Conservation (phyloP, 2,329 filamentous ascomycete genomes). For the Corniculantispora saksenae region DNA sequence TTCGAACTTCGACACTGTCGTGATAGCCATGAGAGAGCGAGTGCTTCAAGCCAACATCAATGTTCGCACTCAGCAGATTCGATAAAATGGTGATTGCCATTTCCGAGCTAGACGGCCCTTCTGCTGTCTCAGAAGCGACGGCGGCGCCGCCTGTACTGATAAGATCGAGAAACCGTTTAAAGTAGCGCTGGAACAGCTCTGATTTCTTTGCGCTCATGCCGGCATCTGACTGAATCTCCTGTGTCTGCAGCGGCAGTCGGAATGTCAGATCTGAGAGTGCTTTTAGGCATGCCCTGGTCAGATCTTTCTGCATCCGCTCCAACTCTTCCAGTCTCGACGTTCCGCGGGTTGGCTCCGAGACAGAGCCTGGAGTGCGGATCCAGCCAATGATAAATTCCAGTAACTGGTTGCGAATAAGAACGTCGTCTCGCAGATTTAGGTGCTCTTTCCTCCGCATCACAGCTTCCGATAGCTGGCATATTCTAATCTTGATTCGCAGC, state of each 20-base stretch:
- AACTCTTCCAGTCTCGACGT: constrained; percentile 57
- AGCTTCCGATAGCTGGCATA: constrained; percentile 66
- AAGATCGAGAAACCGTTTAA: constrained; percentile 67
- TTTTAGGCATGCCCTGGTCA: constrained; percentile 66
- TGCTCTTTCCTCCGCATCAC: constrained; percentile 68
- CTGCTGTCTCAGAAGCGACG: constrained; percentile 46
- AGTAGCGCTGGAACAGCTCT: constrained; percentile 71
- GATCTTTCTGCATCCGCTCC: constrained; percentile 60
- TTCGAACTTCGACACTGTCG: constrained; percentile 68
- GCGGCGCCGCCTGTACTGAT: constrained; percentile 59
- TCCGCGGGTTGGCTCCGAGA: constrained; percentile 42
- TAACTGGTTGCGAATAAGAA: constrained; percentile 67
- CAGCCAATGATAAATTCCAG: constrained; percentile 69
- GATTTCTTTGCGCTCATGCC: constrained; percentile 69
- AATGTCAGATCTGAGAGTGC: constrained; percentile 67
- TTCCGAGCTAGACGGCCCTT: constrained; percentile 57
- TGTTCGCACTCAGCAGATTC: constrained; percentile 69
- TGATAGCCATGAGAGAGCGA: constrained; percentile 71
- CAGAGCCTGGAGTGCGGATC: constrained; percentile 62
- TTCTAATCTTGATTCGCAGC: constrained; percentile 66
- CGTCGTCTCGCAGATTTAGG: constrained; percentile 67
- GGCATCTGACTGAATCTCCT: constrained; percentile 65
- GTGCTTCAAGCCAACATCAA: constrained; percentile 70
- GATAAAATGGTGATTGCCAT: constrained; percentile 68
- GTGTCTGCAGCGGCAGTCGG: constrained; percentile 65